Base-by-base conservation (phyloP, 306 rosid species). In the Cajanus cajan region DNA sequence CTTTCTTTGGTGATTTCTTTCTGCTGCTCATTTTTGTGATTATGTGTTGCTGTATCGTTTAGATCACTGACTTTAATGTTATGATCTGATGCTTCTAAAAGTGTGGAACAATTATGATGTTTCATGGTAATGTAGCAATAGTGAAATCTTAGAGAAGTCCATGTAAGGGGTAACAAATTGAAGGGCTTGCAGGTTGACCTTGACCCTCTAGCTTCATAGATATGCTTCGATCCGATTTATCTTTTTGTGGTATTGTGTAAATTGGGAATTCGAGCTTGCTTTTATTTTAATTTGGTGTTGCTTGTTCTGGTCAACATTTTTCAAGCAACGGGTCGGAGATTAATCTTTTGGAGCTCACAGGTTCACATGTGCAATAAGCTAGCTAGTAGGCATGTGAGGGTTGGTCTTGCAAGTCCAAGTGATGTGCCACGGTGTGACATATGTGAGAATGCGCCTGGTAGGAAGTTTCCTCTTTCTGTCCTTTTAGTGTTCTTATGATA, bases 381-480 rank as follows among this genome's bases (percentile, higher is more conserved):
- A 24, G 99, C 99, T 80, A 95, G 94, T 81, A 86, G 99, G 31
- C 99, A 95, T 82, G 93, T 95, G 7, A 84, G 99, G 78, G 99
- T 95, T 80, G 99, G 99, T 70, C 97, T 95, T 13, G 99, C 97
- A 9, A 85, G 86, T 89, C 99, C 99, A 18, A 92, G 97, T 70
- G 98, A 83, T 40, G 98, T 95, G 85, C 93, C 97, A 28, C 85
- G 87, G 37, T 95, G 99, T 78, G 98, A 95, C 80, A 95, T 95
- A 71, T 95, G 99, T 62, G 99, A 95, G 80, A 95, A 93, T 85
- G 98, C 97, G 73, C 99, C 98, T 34, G 99, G 99, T 95, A 81
- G 36, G 80, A 16, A 18, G 12, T 51, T 64, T 45, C 40, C 2
- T 63, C 15, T 77, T 33, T 52, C 36, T 61, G 5, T 54, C 31